Conservation (phyloP, 108 stramenopile species). For the Cyclotella baltica region DNA sequence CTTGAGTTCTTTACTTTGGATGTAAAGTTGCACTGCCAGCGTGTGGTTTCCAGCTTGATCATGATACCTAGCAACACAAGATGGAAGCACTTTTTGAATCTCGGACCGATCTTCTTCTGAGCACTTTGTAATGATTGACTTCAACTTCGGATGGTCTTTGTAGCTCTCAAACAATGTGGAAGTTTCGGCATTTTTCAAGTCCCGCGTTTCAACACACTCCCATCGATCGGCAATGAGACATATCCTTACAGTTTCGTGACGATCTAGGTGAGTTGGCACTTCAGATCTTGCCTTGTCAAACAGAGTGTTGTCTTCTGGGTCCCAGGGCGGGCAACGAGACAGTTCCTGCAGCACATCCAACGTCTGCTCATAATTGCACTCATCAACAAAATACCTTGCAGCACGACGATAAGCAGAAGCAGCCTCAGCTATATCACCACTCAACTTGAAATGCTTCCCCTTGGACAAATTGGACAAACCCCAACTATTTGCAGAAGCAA, state of each 20-base stretch:
- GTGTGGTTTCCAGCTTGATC: background rate
- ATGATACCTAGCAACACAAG: slow-evolving; percentile 10
- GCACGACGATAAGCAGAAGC: slow-evolving; percentile 12
- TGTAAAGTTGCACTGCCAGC: slow-evolving; percentile 4
- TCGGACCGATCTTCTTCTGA: slow-evolving; percentile 9
- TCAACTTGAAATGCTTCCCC: slow-evolving; percentile 2
- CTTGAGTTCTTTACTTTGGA: slow-evolving; percentile 5
- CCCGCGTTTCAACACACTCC: background rate
- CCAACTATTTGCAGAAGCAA: slow-evolving; percentile 7
- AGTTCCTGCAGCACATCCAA: slow-evolving; percentile 17
- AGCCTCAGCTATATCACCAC: slow-evolving; percentile 6
- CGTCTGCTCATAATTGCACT: background rate
- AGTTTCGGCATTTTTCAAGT: slow-evolving; percentile 11
- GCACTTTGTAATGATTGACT: background rate
- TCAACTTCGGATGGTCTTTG: slow-evolving; percentile 14
- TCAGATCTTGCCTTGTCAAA: slow-evolving; percentile 16
- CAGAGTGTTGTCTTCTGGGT: background rate
- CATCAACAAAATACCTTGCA: slow-evolving; percentile 11
- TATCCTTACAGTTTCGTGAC: background rate
- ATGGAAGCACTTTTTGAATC: slow-evolving; percentile 9
- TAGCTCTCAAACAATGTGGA: slow-evolving; percentile 9
- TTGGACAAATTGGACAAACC: slow-evolving; percentile 12
- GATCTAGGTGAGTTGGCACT: slow-evolving; percentile 7
- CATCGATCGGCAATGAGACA: background rate
- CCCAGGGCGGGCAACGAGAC: slow-evolving; percentile 14